Conservation (phyloP, 2,329 filamentous ascomycete species). For the Fusarium austroafricanum region DNA sequence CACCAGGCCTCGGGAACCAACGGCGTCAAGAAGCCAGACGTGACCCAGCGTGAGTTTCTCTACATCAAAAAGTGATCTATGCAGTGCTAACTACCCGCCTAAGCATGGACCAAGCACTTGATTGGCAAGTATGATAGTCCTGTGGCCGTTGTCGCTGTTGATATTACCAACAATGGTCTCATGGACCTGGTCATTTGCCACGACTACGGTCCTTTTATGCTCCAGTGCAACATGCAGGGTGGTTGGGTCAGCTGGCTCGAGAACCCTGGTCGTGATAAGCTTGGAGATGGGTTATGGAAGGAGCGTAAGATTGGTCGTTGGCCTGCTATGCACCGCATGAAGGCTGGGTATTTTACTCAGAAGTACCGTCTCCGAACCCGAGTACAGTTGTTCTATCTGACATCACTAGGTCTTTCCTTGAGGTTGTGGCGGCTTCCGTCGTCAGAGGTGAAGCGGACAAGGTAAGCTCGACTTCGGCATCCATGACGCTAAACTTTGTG, state of each 20-base stretch:
- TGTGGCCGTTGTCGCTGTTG: not conserved
- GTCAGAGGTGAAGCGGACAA: not conserved
- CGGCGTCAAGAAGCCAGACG: not conserved
- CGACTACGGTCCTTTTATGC: not conserved
- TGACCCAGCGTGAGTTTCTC: not conserved
- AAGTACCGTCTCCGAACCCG: not conserved
- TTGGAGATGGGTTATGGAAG: not conserved
- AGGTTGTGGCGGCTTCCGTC: not conserved
- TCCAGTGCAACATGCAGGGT: not conserved
- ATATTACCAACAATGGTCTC: conserved; percentile 1
- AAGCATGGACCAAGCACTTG: not conserved
- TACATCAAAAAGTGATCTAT: not conserved
- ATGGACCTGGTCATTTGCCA: not conserved
- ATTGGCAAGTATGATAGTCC: conserved; percentile 2
- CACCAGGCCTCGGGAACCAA: not conserved
- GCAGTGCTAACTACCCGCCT: not conserved
- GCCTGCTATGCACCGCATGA: conserved; percentile 4
- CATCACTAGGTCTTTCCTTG: not conserved
- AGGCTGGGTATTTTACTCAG: not conserved
- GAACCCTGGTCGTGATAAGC: not conserved
- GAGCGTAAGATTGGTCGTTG: not conserved
- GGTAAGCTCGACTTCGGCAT: not conserved
- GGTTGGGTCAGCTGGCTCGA: conserved; percentile 1
- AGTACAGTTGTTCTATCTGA: not conserved
- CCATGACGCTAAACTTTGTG: not conserved